Percentiles rank a stretch among this genome's conserved stretches.
Evolutionary conservation across 306 rosid genomes (phyloP).

Genomic region (Prunus salicina): DNA sequence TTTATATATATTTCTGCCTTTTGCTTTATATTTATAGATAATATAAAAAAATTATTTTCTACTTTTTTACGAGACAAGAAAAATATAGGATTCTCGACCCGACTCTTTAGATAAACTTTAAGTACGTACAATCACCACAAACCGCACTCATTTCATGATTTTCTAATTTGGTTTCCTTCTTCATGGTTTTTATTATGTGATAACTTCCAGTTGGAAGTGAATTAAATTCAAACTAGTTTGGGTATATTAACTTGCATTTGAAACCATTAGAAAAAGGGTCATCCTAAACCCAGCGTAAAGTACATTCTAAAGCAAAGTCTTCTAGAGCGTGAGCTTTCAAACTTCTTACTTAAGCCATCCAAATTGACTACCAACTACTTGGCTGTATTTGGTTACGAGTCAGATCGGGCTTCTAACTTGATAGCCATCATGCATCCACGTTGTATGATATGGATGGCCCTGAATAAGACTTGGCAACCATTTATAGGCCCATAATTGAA

Average conservation of each 20-base stretch:
- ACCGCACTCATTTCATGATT: neutral
- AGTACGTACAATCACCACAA: neutral
- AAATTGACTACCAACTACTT: neutral
- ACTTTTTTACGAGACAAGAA: too few relatives aligned
- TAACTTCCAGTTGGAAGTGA: neutral
- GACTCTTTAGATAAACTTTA: neutral
- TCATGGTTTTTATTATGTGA: neutral
- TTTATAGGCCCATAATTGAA: constrained; percentile 10
- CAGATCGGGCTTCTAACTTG: neutral
- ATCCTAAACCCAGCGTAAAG: too few relatives aligned
- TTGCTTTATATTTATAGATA: too few relatives aligned
- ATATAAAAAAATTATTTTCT: too few relatives aligned
- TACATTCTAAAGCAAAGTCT: neutral
- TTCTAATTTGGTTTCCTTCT: neutral
- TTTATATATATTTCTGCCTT: too few relatives aligned
- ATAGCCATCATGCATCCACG: neutral
- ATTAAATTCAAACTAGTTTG: too few relatives aligned
- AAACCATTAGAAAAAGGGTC: too few relatives aligned
- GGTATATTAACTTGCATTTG: too few relatives aligned
- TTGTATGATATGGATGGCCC: neutral
- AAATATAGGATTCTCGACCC: too few relatives aligned
- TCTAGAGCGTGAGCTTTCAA: neutral
- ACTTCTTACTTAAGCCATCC: neutral
- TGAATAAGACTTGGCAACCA: constrained; percentile 34
- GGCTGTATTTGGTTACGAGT: neutral